Base-by-base conservation (phyloP, 495 filamentous ascomycete genomes). In the Penicillium ucsense region DNA sequence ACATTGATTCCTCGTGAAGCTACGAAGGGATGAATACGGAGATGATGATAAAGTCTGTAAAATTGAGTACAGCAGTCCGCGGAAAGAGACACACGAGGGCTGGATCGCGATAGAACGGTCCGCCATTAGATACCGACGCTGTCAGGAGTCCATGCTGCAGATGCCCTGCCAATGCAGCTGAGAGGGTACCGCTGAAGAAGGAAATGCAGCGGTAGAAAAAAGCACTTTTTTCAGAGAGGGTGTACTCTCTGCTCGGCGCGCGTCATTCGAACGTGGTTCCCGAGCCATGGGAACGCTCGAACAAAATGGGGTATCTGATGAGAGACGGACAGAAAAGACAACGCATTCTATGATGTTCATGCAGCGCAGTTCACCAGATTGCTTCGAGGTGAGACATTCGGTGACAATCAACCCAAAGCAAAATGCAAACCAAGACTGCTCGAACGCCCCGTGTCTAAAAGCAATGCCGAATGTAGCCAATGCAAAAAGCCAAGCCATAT, bases 341-440 rank as follows among this genome's bases (percentile, higher is more conserved):
- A 84, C 82, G 82, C 81, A 83, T 74, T 88, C 84, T 88, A 86
- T 85, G 70, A 72, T 79, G 79, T 84, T 78, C 80, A 75, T 74
- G 75, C 74, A 75, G 73, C 71, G 65, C 70, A 60, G 69, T 71
- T 56, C 69, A 66, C 58, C 57, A 61, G 34, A 56, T 68, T 68
- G 66, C 66, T 63, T 66, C 56, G 58, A 59, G 49, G 34, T 7
- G 61, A 44, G 44, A 53, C 51, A 49, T 42, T 54, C 53, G 43
- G 49, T 35, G 37, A 31, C 50, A 34, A 20, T 63, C 55, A 58
- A 57, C 58, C 65, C 63, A 56, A 56, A 73, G 63, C 61, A 66
- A 54, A 53, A 48, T 48, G 43, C 53, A 54, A 56, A 68, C 64
- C 66, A 62, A 61, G 44, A 63, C 63, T 67, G 64, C 72, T 67